phyloP scores from a whole-genome alignment of 1,284 basidiomycete species.

The Microbotryum scabiosae region DNA sequence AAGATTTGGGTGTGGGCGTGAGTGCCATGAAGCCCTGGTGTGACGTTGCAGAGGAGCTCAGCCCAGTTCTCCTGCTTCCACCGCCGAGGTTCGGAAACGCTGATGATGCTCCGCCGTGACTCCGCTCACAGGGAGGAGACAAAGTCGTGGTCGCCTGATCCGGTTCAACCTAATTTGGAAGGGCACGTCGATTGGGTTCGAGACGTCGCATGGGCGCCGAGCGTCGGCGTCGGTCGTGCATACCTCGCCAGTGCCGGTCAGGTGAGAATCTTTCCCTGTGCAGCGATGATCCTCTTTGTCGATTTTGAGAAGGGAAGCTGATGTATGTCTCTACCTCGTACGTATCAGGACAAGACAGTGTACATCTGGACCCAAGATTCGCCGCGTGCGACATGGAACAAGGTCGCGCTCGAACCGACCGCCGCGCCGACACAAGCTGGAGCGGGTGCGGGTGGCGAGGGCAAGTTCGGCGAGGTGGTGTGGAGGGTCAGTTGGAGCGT shows the following conservation, averaged over 20 bases:
- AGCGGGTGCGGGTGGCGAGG: slow-evolving; percentile 31
- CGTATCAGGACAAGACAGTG: slow-evolving; percentile 71
- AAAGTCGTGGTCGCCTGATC: slow-evolving; percentile 71
- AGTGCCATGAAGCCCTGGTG: neutral
- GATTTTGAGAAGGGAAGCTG: neutral
- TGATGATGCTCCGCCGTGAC: too few relatives aligned
- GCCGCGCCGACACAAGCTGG: slow-evolving; percentile 28
- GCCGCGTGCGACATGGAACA: slow-evolving; percentile 70
- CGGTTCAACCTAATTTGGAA: slow-evolving; percentile 57
- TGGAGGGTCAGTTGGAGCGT: slow-evolving; percentile 98
- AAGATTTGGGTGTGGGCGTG: slow-evolving; percentile 78
- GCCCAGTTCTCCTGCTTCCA: neutral
- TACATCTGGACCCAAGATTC: slow-evolving; percentile 88
- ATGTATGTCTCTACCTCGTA: neutral
- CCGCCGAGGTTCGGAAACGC: too few relatives aligned
- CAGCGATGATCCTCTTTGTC: too few relatives aligned
- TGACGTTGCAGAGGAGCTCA: neutral
- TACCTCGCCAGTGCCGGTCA: slow-evolving; percentile 95
- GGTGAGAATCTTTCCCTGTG: slow-evolving; percentile 43
- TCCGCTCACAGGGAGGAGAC: slow-evolving; percentile 29
- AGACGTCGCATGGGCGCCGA: slow-evolving; percentile 96
- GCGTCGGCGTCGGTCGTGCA: slow-evolving; percentile 83
- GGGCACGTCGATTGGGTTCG: slow-evolving; percentile 96
- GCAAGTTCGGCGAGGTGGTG: slow-evolving; percentile 85
- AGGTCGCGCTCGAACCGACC: slow-evolving; percentile 68